Percentiles rank a stretch among this genome's conserved stretches.
These are phyloP conservation scores for Candida broadrunensis DNA, from an alignment of 805 yeast genomes.

Conservation along the genomic window DNA sequence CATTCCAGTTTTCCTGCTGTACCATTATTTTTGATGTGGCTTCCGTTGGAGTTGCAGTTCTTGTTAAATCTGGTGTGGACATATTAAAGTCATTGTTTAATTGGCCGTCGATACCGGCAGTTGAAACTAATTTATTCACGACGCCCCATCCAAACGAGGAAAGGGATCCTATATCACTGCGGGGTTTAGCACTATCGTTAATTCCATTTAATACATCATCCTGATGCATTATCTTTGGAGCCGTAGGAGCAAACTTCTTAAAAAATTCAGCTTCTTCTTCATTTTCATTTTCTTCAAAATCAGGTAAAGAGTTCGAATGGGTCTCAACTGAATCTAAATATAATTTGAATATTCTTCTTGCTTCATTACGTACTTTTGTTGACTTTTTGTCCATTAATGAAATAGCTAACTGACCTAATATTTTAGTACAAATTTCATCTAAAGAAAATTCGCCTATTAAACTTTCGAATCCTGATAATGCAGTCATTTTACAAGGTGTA, in stretches of 20 bases:
- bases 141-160: slow-evolving; percentile 35
- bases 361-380: slow-evolving; percentile 65
- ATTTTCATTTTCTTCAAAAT: slow-evolving; percentile 34
- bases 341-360: slow-evolving; percentile 61
- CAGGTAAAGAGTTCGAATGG: slow-evolving; percentile 33
- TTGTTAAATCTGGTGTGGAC: slow-evolving; percentile 35
- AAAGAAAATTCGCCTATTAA: slow-evolving; percentile 67
- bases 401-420: slow-evolving; percentile 82
- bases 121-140: slow-evolving; percentile 31
- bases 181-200: slow-evolving; percentile 3
- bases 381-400: slow-evolving; percentile 72
- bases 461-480: slow-evolving; percentile 68
- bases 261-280: slow-evolving; percentile 38
- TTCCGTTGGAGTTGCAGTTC: slow-evolving; percentile 23
- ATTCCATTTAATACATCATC: slow-evolving; percentile 5
- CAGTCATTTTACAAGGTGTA: slow-evolving; percentile 70
- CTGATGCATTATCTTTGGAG: not conserved
- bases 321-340: slow-evolving; percentile 44
- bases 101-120: slow-evolving; percentile 26
- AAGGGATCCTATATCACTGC: slow-evolving; percentile 8
- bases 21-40: slow-evolving; percentile 1
- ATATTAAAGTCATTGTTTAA: slow-evolving; percentile 33
- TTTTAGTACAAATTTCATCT: slow-evolving; percentile 72
- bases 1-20: slow-evolving; percentile 2
- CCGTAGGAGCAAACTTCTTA: slow-evolving; percentile 16